These are phyloP conservation scores for Corynespora cassiicola DNA, from an alignment of 2,329 filamentous ascomycete genomes.

Conservation along the genomic window DNA sequence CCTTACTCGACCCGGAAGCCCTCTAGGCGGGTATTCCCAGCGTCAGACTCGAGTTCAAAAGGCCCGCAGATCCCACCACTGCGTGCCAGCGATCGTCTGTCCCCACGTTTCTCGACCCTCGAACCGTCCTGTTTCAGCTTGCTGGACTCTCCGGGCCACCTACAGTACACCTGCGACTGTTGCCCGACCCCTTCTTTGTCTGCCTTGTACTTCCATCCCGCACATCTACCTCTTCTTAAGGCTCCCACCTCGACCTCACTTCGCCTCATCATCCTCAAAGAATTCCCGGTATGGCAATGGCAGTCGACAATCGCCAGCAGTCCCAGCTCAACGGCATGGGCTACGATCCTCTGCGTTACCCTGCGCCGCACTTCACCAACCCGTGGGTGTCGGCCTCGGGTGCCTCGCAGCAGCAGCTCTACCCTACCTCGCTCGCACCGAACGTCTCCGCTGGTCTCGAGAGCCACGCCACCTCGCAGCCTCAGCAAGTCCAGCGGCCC, in stretches of 20 bases:
- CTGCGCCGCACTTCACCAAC: constrained; percentile 82
- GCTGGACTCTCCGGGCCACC: constrained; percentile 27
- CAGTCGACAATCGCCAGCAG: constrained; percentile 85
- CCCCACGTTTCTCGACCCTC: constrained; percentile 54
- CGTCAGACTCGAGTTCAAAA: constrained; percentile 48
- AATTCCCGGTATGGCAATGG: constrained; percentile 82
- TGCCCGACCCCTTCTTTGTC: constrained; percentile 33
- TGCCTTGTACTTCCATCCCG: constrained; percentile 23
- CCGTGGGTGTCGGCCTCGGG: constrained; percentile 76
- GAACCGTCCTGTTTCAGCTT: constrained; percentile 44
- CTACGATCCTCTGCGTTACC: constrained; percentile 82
- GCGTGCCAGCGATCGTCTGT: constrained; percentile 53
- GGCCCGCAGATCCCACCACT: constrained; percentile 57
- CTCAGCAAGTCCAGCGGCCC: constrained; percentile 64
- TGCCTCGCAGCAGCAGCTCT: constrained; percentile 66
- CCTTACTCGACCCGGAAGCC: constrained; percentile 42
- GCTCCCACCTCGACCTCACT: constrained; percentile 9
- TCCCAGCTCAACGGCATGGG: constrained; percentile 70
- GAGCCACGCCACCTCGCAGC: constrained; percentile 53
- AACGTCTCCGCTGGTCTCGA: constrained; percentile 51
- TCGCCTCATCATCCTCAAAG: too few relatives aligned
- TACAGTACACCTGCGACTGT: too few relatives aligned
- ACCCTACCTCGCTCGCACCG: constrained; percentile 69
- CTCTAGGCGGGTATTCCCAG: constrained; percentile 40
- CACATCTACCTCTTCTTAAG: constrained; percentile 14